Evolutionary conservation across 1,284 basidiomycete genomes (phyloP), one percentile per base, ranked within the genome.

Genomic region (Limonomyces culmigenus): DNA sequence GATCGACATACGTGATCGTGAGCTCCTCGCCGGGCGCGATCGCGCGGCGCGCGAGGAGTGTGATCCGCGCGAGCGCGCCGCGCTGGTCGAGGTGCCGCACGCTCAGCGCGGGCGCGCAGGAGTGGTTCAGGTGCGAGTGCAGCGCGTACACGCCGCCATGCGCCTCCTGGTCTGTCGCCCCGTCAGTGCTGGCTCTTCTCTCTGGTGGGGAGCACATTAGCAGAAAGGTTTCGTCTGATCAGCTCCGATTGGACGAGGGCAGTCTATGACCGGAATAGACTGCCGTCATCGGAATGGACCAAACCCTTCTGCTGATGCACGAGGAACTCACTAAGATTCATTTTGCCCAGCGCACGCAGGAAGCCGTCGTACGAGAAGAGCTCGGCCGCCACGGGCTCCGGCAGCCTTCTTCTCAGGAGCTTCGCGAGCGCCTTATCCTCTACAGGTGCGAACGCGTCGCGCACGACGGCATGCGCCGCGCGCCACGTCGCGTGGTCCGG

Each of bases 41-140:
- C n/a, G 66, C 60, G 3, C 60, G 50, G 33, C 63, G 64, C 2
- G 86, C 77, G n/a, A 85, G 50, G 21, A 86, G 53, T 0, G 76
- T 74, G 45, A 87, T 76, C 31, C 77, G 71, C 17, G 72, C 68
- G 41, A 74, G 68, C 12, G 69, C 63, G 16, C 63, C 66, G 38
- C 72, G 69, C 44, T 69, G 68, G 52, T 81, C 64, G 41, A 72
- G 55, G 49, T 77, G 87, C 14, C 69, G 71, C 16, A 83, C 73
- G 25, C 77, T 76, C 32, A 81, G 46, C 50, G 87, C 89, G 1
- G 88, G 85, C 3, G 56, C 51, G 54, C 87, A 93, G 12, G 67
- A 67, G 52, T 92, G 88, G 55, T 92, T 92, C 29, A 92, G 52
- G 49, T 91, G 85, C 2, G 84, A 80, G 53, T 93, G 87, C 6